phyloP scores from a whole-genome alignment of 2,329 filamentous ascomycete species.

The Claviceps pazoutovae region DNA sequence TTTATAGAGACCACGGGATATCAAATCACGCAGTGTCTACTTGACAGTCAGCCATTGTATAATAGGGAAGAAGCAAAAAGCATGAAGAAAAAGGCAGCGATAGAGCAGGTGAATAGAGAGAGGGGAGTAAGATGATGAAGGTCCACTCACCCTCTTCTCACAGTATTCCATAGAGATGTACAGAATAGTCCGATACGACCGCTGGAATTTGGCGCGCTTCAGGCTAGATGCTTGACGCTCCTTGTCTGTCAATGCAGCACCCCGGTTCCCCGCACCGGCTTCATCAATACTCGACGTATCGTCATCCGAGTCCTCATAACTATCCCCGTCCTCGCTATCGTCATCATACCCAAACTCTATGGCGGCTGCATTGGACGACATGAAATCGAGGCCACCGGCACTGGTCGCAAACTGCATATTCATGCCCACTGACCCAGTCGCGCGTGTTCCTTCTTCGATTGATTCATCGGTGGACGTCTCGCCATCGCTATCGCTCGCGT shows the following conservation, averaged over 20 bases:
- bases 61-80: no score
- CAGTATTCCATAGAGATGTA: constrained; percentile 99
- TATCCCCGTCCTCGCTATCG: constrained; percentile 27
- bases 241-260: constrained; percentile 15
- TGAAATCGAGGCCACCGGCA: constrained; percentile 78
- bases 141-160: constrained; percentile 57
- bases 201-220: constrained; percentile 26
- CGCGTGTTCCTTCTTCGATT: constrained; percentile 21
- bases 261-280: constrained; percentile 12
- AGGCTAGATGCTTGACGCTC: constrained; percentile 16
- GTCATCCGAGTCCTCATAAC: constrained; percentile 34
- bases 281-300: constrained; percentile 24
- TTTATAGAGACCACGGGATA: constrained; percentile 59
- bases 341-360: constrained; percentile 65
- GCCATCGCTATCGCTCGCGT: constrained; percentile 40
- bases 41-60: background rate
- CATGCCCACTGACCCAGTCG: constrained; percentile 26
- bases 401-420: constrained; percentile 53
- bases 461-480: constrained; percentile 40
- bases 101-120: no score
- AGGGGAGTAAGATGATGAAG: background rate
- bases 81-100: background rate
- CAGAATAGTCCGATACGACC: constrained; percentile 55
- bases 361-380: constrained; percentile 63
- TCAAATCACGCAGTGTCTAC: constrained; percentile 72